Percentiles rank a stretch among this genome's conserved stretches.
These are phyloP conservation scores for Colletotrichum lini DNA, from an alignment of 2,329 filamentous ascomycete genomes.

Conservation along the genomic window DNA sequence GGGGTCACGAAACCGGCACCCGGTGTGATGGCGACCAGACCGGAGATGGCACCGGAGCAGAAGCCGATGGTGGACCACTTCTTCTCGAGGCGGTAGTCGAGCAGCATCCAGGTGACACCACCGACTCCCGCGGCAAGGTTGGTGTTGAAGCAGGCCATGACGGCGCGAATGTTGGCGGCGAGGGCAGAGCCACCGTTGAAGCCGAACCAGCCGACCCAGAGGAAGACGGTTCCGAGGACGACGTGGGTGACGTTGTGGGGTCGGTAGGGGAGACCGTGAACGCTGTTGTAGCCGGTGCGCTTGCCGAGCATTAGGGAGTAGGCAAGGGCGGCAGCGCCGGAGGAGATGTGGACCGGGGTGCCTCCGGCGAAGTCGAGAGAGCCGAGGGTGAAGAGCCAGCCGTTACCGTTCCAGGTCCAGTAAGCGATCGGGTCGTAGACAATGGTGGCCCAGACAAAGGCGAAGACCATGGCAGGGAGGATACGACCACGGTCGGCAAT, in stretches of 20 bases:
- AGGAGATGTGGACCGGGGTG: conserved; percentile 82
- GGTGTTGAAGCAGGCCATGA: conserved; percentile 92
- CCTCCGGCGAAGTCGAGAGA: conserved; percentile 83
- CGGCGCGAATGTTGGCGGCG: conserved; percentile 84
- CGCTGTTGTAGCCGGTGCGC: conserved; percentile 73
- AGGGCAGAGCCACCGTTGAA: conserved; percentile 93
- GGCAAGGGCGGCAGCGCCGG: conserved; percentile 79
- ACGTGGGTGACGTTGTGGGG: conserved; percentile 83
- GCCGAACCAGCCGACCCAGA: conserved; percentile 97
- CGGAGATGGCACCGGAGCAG: conserved; percentile 91
- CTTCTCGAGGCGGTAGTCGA: conserved; percentile 91
- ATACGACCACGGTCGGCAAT: conserved; percentile 74
- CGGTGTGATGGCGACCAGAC: conserved; percentile 91
- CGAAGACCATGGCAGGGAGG: conserved; percentile 74
- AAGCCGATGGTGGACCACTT: conserved; percentile 96
- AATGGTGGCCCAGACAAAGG: conserved; percentile 79
- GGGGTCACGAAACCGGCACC: conserved; percentile 86
- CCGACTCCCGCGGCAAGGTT: conserved; percentile 88
- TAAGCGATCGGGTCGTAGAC: conserved; percentile 83
- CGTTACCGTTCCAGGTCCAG: conserved; percentile 83
- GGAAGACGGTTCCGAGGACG: conserved; percentile 79
- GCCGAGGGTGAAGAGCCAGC: conserved; percentile 79
- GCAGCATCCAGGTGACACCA: conserved; percentile 85
- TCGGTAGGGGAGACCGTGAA: conserved; percentile 74
- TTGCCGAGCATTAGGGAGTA: conserved; percentile 82